A percentile compares a stretch with the other conserved stretches of the same genome.
Conservation (phyloP, 2,329 filamentous ascomycete species). For the Orbilia blumenaviensis region DNA sequence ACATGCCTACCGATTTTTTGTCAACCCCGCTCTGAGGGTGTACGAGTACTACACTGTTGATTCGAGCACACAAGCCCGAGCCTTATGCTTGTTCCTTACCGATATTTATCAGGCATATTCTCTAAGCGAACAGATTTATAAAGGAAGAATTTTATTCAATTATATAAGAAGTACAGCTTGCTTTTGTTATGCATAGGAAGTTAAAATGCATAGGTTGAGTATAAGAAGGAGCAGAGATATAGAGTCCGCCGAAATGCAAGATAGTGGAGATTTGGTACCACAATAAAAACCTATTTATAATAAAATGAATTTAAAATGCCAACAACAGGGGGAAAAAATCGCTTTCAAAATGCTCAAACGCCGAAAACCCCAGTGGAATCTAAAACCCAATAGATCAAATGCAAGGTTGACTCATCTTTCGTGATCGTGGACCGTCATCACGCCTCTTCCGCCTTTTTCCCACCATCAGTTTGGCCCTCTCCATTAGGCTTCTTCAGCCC, state of each 20-base stretch:
- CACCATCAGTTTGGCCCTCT: background rate
- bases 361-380: background rate
- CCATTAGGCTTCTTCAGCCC: background rate
- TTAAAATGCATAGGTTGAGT: no score
- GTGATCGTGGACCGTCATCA: background rate
- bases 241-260: background rate
- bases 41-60: background rate
- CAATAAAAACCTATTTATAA: background rate
- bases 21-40: no score
- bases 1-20: no score
- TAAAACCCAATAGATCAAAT: background rate
- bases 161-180: no score
- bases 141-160: no score
- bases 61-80: background rate
- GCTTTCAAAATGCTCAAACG: background rate
- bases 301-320: no score
- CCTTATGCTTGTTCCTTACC: background rate
- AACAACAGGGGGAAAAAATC: no score
- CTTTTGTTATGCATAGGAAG: no score
- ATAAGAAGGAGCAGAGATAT: background rate
- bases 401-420: background rate
- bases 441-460: conserved; percentile 12
- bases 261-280: background rate
- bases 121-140: no score
- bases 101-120: no score